Evolutionary conservation across 2,329 filamentous ascomycete genomes (phyloP), one percentile per base, ranked within the genome.

Genomic region (Daldinia eschscholtzii): DNA sequence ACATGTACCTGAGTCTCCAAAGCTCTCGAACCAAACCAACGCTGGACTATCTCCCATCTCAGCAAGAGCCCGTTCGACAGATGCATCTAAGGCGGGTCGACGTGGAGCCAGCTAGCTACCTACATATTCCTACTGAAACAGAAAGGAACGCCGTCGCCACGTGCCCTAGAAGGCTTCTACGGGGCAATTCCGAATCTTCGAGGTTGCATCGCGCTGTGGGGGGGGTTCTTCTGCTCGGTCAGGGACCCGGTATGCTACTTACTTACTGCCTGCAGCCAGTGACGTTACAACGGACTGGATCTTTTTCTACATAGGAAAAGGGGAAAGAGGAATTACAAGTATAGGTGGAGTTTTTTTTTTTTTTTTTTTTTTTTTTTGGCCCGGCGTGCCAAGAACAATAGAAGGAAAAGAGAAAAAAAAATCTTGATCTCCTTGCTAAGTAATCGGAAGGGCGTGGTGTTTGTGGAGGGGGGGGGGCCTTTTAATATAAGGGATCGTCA

Each of bases 121-220:
- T 35, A 18, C 13, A 6, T 18, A 52, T 30, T 28, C 44, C 44
- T 48, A 48, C 46, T 33, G 46, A 26, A 18, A 30, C 26, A 52
- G 46, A 52, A 52, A 15, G 15, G 28, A 52, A n/a, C 46, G 23
- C 46, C 6, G 26, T 52, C 46, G 46, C 46, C 46, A 52, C 46
- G 46, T 52, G 46, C 46, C 15, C 12, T n/a, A 1, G 33, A 35
- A 9, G 7, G 26, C 46, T 52, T 52, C 46, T 33, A 52, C 26
- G 26, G 46, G 46, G 13, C 13, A 52, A 33, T 15, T 18, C 46
- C 26, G 46, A 18, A n/a, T 23, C 20, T 18, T 33, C 46, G 26
- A 33, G 13, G 26, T 33, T 50, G 26, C 26, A 30, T 23, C 26
- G 13, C 26, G 26, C 26, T 10, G 5, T 33, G 7, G 30, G 30